Evolutionary conservation across 2,329 filamentous ascomycete genomes (phyloP).

Genomic region (Albifimbria verrucaria): DNA sequence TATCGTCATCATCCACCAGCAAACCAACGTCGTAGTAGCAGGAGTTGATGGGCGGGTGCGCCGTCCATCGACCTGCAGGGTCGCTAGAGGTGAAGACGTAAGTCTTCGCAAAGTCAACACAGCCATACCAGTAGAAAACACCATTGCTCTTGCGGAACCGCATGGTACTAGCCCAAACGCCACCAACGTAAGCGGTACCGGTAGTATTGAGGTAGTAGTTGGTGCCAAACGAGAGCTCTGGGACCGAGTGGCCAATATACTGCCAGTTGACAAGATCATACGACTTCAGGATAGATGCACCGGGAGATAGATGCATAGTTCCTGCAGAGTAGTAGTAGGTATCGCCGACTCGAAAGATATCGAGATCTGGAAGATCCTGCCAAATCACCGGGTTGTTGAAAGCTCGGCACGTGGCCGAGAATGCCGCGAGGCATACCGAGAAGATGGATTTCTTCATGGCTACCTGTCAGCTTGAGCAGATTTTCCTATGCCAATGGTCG

Average conservation of each 20-base stretch:
- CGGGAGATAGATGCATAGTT: conserved; percentile 52
- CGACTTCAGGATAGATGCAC: conserved; percentile 51
- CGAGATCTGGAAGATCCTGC: conserved; percentile 50
- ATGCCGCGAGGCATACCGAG: background rate
- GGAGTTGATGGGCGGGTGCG: conserved; percentile 37
- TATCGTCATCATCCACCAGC: conserved; percentile 52
- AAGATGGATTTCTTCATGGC: background rate
- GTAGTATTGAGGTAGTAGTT: conserved; percentile 39
- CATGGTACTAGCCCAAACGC: conserved; percentile 48
- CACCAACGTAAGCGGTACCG: conserved; percentile 45
- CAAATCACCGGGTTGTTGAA: conserved; percentile 50
- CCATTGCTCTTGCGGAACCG: conserved; percentile 10
- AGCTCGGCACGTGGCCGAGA: background rate
- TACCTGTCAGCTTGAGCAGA: background rate
- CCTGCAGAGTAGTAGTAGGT: conserved; percentile 54
- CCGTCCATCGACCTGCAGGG: conserved; percentile 39
- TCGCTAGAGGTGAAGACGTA: conserved; percentile 49
- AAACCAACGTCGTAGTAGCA: conserved; percentile 58
- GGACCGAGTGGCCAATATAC: conserved; percentile 36
- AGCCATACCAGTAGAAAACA: conserved; percentile 28
- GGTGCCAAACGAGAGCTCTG: conserved; percentile 35
- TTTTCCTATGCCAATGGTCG: background rate
- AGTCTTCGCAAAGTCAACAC: conserved; percentile 45
- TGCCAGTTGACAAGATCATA: conserved; percentile 52
- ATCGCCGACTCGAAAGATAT: conserved; percentile 44